These are phyloP conservation scores for Microdochium trichocladiopsis DNA, from an alignment of 2,329 filamentous ascomycete genomes.

Conservation along the genomic window DNA sequence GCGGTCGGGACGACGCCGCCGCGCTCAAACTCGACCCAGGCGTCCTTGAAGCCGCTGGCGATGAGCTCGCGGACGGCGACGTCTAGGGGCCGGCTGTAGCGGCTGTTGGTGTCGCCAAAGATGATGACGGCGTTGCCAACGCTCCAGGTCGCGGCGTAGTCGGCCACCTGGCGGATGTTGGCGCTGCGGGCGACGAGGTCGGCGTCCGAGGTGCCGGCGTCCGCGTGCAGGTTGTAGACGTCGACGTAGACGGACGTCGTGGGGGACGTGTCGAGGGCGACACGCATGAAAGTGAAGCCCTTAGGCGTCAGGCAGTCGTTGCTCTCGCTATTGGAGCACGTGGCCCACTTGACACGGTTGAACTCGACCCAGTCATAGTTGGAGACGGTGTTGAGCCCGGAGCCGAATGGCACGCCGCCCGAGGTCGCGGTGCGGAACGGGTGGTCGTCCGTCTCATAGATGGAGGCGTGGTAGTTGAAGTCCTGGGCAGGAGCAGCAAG, in stretches of 20 bases:
- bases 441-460: constrained; percentile 55
- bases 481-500: constrained; percentile 27
- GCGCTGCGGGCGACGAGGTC: constrained; percentile 49
- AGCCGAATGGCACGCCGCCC: constrained; percentile 56
- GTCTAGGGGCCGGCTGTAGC: constrained; percentile 52
- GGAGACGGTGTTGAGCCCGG: constrained; percentile 57
- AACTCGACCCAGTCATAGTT: constrained; percentile 51
- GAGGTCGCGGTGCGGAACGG: constrained; percentile 56
- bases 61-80: constrained; percentile 41
- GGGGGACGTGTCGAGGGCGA: constrained; percentile 30
- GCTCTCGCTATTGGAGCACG: constrained; percentile 47
- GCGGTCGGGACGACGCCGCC: constrained; percentile 35
- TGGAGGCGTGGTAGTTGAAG: constrained; percentile 60
- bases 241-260: constrained; percentile 47
- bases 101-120: constrained; percentile 58
- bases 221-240: constrained; percentile 60
- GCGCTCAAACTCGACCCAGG: constrained; percentile 50
- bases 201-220: constrained; percentile 48
- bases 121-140: constrained; percentile 55
- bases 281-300: constrained; percentile 62
- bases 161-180: constrained; percentile 53
- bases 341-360: constrained; percentile 50
- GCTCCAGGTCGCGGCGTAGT: constrained; percentile 49
- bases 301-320: constrained; percentile 62
- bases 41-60: constrained; percentile 46